Percentiles rank a stretch among this genome's conserved stretches.
phyloP scores from a whole-genome alignment of 345 rosid genomes.

The Ceriops decandra region DNA sequence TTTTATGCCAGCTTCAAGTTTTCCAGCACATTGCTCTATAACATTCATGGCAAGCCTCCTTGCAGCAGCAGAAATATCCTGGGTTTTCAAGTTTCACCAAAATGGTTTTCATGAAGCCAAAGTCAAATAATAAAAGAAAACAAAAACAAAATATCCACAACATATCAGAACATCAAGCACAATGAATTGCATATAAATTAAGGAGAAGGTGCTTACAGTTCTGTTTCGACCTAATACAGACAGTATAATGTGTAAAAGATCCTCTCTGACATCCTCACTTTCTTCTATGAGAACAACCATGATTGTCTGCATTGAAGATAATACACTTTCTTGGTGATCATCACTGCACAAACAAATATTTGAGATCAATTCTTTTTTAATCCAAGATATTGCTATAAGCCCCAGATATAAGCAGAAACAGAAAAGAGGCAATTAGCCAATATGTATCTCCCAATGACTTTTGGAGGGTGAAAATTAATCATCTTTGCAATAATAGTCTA shows the following conservation, averaged over 20 bases:
- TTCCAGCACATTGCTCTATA: slow-evolving; percentile 72
- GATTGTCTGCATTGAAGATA: slow-evolving; percentile 85
- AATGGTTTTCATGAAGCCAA: slow-evolving; percentile 21
- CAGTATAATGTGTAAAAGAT: slow-evolving; percentile 63
- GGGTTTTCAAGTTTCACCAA: slow-evolving; percentile 27
- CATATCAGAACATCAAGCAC: background rate
- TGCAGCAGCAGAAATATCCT: slow-evolving; percentile 64
- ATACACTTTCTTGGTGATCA: slow-evolving; percentile 86
- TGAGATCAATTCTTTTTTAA: slow-evolving; percentile 1
- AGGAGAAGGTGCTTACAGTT: slow-evolving; percentile 49
- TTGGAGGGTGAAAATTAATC: background rate
- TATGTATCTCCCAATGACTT: background rate
- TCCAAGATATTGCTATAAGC: background rate
- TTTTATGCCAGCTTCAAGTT: slow-evolving; percentile 85
- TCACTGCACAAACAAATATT: slow-evolving; percentile 54
- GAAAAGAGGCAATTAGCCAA: background rate
- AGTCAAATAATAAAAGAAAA: slow-evolving; percentile 5
- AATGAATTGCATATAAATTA: slow-evolving; percentile 8
- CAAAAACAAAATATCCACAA: background rate
- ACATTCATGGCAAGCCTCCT: slow-evolving; percentile 91
- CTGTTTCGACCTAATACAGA: slow-evolving; percentile 69
- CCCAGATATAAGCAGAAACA: background rate
- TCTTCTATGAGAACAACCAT: slow-evolving; percentile 84
- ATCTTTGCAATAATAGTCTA: too few species aligned
- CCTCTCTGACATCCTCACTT: slow-evolving; percentile 85